Conservation (phyloP, 1,284 basidiomycete genomes). For the Peniophora sp. region DNA sequence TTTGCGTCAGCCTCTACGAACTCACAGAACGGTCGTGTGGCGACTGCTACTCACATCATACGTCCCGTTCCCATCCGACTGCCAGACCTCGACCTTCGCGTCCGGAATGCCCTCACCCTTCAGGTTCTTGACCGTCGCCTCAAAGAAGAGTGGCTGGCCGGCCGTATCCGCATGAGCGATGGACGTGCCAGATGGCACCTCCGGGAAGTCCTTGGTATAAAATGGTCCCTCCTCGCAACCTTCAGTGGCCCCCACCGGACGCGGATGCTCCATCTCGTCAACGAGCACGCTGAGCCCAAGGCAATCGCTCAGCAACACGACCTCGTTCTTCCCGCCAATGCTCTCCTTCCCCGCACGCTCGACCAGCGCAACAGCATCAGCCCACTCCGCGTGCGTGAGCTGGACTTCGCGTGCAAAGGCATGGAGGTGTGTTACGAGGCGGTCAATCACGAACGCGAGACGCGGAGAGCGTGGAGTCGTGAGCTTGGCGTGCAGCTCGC, state of each 20-base stretch:
- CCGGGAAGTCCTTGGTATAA: conserved; percentile 28
- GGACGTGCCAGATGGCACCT: conserved; percentile 27
- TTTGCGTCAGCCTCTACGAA: neutral
- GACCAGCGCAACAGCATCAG: conserved; percentile 24
- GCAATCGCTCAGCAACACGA: conserved; percentile 33
- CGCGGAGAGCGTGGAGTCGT: conserved; percentile 22
- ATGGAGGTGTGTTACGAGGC: conserved; percentile 30
- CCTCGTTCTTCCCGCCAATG: conserved; percentile 31
- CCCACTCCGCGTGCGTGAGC: conserved; percentile 31
- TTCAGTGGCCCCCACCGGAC: conserved; percentile 28
- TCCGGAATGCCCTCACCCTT: conserved; percentile 25
- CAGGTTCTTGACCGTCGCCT: conserved; percentile 25
- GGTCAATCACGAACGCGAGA: conserved; percentile 25
- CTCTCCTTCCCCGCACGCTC: conserved; percentile 29
- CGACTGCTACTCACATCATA: conserved; percentile 27
- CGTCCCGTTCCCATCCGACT: conserved; percentile 32
- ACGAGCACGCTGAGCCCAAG: conserved; percentile 31
- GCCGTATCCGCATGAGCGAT: conserved; percentile 23
- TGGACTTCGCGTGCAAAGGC: conserved; percentile 31
- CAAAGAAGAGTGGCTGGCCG: conserved; percentile 28
- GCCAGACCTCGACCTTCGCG: conserved; percentile 32
- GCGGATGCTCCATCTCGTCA: conserved; percentile 30
- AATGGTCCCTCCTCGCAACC: conserved; percentile 33
- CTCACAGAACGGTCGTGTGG: conserved; percentile 20
- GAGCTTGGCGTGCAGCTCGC: conserved; percentile 23